Evolutionary conservation across 352 stramenopile species (phyloP).

Genomic region (Phytophthora agathidicida): DNA sequence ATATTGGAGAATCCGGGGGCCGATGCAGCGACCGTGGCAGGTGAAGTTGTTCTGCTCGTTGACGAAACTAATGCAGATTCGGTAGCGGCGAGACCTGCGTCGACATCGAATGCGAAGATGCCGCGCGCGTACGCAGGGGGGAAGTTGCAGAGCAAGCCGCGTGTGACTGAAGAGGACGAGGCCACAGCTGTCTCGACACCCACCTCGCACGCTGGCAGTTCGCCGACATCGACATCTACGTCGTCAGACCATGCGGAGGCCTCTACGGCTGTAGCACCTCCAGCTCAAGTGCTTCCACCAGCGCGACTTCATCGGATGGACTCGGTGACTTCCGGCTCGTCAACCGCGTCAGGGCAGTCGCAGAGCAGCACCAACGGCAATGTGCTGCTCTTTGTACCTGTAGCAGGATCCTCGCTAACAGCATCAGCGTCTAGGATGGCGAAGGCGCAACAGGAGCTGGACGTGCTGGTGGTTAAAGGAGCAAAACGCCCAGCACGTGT

Average conservation of each 20-base stretch:
- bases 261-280: neutral
- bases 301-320: constrained; percentile 27
- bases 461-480: constrained; percentile 52
- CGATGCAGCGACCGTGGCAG: neutral
- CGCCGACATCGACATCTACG: constrained; percentile 24
- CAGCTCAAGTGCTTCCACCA: neutral
- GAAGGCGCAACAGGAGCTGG: constrained; percentile 64
- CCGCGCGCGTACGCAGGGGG: constrained; percentile 36
- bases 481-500: constrained; percentile 63
- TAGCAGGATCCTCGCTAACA: constrained; percentile 68
- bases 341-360: constrained; percentile 30
- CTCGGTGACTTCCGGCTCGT: constrained; percentile 35
- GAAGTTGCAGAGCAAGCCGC: constrained; percentile 26
- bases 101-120: constrained; percentile 37
- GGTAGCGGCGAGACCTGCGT: constrained; percentile 15
- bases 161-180: constrained; percentile 32
- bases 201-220: constrained; percentile 25
- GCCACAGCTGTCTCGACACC: constrained; percentile 31
- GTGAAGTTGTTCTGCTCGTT: neutral
- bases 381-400: constrained; percentile 75
- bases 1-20: constrained; percentile 3
- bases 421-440: constrained; percentile 67
- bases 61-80: constrained; percentile 4
- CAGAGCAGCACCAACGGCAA: constrained; percentile 46
- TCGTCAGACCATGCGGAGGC: constrained; percentile 20